Percentiles rank a stretch among this genome's conserved stretches.
These are phyloP conservation scores for Colletotrichum spaethianum DNA, from an alignment of 2,329 filamentous ascomycete genomes.

Conservation along the genomic window DNA sequence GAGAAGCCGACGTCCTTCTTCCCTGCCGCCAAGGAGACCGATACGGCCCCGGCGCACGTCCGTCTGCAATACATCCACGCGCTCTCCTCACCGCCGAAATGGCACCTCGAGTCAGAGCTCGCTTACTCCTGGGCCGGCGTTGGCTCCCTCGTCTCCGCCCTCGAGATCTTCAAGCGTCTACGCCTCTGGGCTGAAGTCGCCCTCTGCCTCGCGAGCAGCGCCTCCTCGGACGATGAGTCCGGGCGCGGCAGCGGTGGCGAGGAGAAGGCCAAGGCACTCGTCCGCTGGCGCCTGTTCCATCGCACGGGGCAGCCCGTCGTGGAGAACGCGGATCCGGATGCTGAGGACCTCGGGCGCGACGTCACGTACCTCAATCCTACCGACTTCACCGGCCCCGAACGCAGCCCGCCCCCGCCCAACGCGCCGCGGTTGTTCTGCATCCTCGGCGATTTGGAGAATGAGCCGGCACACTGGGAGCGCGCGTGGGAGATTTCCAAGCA, in stretches of 20 bases:
- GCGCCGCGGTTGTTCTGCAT: constrained; percentile 94
- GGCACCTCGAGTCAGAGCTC: constrained; percentile 95
- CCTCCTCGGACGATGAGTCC: constrained; percentile 68
- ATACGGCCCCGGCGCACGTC: constrained; percentile 83
- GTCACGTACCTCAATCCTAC: constrained; percentile 68
- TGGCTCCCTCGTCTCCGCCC: constrained; percentile 88
- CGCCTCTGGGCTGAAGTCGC: constrained; percentile 96
- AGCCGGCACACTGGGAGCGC: constrained; percentile 82
- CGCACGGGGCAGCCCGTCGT: constrained; percentile 60
- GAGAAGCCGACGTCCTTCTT: constrained; percentile 82
- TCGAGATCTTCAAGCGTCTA: constrained; percentile 95
- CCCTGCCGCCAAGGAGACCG: constrained; percentile 79
- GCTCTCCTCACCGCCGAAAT: constrained; percentile 86
- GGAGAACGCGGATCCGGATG: constrained; percentile 56
- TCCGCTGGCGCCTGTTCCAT: constrained; percentile 85
- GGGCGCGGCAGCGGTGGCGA: constrained; percentile 74
- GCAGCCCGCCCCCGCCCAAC: constrained; percentile 81
- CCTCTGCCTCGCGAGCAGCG: constrained; percentile 81
- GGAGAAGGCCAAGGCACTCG: constrained; percentile 82
- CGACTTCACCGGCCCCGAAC: constrained; percentile 74
- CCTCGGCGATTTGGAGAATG: constrained; percentile 87
- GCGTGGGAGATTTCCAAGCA: constrained; percentile 89
- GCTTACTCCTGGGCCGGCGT: constrained; percentile 93
- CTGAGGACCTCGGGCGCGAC: constrained; percentile 60
- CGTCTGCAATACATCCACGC: constrained; percentile 88